These are phyloP conservation scores for Yamadazyma diddensiae DNA, from an alignment of 1,139 yeast genomes.

Conservation along the genomic window DNA sequence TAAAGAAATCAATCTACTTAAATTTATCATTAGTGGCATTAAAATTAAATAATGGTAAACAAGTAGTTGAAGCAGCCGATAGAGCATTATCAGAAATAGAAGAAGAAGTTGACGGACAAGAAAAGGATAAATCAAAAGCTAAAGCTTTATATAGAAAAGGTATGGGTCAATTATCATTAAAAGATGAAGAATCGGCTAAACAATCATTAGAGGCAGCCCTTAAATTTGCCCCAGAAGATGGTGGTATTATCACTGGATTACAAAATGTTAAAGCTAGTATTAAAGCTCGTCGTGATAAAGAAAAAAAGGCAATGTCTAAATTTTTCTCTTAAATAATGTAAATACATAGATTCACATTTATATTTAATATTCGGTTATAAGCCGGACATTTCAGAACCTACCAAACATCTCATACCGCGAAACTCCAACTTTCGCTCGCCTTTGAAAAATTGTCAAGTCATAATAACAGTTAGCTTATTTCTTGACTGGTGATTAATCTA, in stretches of 20 bases:
- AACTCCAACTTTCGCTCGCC: conserved; percentile 10
- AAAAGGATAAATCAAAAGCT: conserved; percentile 54
- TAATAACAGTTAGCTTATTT: conserved; percentile 4
- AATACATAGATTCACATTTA: neutral
- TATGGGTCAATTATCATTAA: conserved; percentile 59
- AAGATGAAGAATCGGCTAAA: conserved; percentile 72
- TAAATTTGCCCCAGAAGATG: conserved; percentile 66
- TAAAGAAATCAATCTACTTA: conserved; percentile 62
- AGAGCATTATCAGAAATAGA: conserved; percentile 66
- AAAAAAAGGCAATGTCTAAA: conserved; percentile 82
- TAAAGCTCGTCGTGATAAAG: conserved; percentile 59
- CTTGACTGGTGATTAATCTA: conserved; percentile 4
- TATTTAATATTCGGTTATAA: neutral
- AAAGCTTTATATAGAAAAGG: conserved; percentile 90
- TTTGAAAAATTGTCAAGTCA: conserved; percentile 10
- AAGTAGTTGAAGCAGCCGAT: conserved; percentile 57
- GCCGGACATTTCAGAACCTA: conserved; percentile 5
- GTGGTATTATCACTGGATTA: conserved; percentile 68
- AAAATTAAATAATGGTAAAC: conserved; percentile 56
- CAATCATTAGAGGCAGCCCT: conserved; percentile 66
- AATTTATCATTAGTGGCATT: conserved; percentile 77
- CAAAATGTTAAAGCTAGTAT: conserved; percentile 54
- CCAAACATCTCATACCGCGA: conserved; percentile 9
- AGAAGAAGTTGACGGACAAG: conserved; percentile 58
- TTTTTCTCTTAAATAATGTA: conserved; percentile 44